Base-by-base conservation (phyloP, 2,329 filamentous ascomycete genomes). In the Corinectria fuckeliana region DNA sequence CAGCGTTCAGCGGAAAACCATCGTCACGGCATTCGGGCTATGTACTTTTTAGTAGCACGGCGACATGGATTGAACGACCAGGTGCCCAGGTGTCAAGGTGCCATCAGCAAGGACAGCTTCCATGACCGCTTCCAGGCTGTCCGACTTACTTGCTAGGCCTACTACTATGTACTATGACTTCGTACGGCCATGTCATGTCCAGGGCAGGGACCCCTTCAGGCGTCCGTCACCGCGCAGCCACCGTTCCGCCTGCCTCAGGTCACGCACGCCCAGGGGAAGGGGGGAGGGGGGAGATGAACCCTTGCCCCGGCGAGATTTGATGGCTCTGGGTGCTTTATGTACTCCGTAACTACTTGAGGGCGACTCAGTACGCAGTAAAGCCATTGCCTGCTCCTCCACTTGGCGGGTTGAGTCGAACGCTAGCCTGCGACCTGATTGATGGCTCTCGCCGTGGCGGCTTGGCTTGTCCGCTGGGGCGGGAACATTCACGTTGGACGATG, bases 191-290 rank as follows among this genome's bases (percentile, higher is more conserved):
- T n/a, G n/a, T n/a, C n/a, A n/a, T n/a, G n/a, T n/a, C 32, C 32
- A 9, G 32, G 32, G 8, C 11, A 16, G 3, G 48, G 34, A 16
- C 49, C 14, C 25, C 25, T 38, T n/a, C 28, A 38, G 39, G 41
- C 23, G n/a, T 32, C n/a, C n/a, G n/a, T n/a, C 49, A 30, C 21
- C 41, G 28, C 18, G 39, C 55, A 54, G 50, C 56, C 56, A 53
- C 56, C 56, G 44, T 51, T 48, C 42, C 23, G 56, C 49, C 25
- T n/a, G 55, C 56, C 56, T 42, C 56, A 58, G 49, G 56, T 54
- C 38, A 38, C 25, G 25, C 28, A 26, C 20, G 48, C 9, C 54
- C 55, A 49, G 56, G 49, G 49, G 36, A n/a, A n/a, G 26, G 18
- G 6, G 18, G 21, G 20, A 20, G 36, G 23, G 11, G 26, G 18